Conservation (phyloP, 2,329 filamentous ascomycete species). For the Penicillium thymicola region DNA sequence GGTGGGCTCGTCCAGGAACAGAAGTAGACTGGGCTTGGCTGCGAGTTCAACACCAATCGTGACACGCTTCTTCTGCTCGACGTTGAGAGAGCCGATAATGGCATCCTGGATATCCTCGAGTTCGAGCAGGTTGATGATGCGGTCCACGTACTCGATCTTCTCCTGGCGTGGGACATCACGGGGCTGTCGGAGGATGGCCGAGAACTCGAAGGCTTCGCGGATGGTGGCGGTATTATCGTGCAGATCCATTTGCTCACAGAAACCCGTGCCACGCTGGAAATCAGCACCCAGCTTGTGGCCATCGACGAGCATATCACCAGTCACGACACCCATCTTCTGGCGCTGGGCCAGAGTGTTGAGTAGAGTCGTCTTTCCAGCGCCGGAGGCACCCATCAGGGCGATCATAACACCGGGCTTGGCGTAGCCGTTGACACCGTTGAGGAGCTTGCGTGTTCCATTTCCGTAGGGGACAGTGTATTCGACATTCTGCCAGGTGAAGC, state of each 20-base stretch:
- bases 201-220: slow-evolving; percentile 67
- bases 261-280: slow-evolving; percentile 68
- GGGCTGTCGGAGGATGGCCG: slow-evolving; percentile 62
- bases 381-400: slow-evolving; percentile 76
- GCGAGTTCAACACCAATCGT: slow-evolving; percentile 73
- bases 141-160: slow-evolving; percentile 65
- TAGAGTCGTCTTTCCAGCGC: slow-evolving; percentile 79
- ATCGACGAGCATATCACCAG: slow-evolving; percentile 71
- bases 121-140: slow-evolving; percentile 64
- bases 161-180: slow-evolving; percentile 53
- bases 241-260: slow-evolving; percentile 69
- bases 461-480: slow-evolving; percentile 70
- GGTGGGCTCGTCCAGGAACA: slow-evolving; percentile 72
- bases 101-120: slow-evolving; percentile 65
- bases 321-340: slow-evolving; percentile 61
- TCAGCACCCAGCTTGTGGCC: slow-evolving; percentile 58
- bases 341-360: slow-evolving; percentile 75
- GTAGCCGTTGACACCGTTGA: slow-evolving; percentile 71
- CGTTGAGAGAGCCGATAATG: slow-evolving; percentile 61
- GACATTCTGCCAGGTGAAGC: slow-evolving; percentile 70
- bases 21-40: slow-evolving; percentile 63
- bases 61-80: slow-evolving; percentile 68
- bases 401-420: slow-evolving; percentile 77
- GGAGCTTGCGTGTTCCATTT: slow-evolving; percentile 58
- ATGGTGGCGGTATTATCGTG: slow-evolving; percentile 67